These are phyloP conservation scores for Hemisphaericaspora subhashii DNA, from an alignment of 1,139 yeast genomes.

Conservation along the genomic window DNA sequence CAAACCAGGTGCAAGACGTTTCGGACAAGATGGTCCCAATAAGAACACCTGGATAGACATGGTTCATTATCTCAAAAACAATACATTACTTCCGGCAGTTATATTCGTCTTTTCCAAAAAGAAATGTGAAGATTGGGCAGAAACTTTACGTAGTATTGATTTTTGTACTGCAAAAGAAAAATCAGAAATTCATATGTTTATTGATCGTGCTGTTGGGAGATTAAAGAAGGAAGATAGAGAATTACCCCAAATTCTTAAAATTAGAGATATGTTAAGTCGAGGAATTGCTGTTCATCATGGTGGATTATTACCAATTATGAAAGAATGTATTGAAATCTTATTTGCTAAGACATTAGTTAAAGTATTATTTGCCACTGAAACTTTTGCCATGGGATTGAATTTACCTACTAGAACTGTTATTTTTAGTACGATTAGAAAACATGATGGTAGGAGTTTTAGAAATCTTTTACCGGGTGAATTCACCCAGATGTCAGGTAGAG, in stretches of 20 bases:
- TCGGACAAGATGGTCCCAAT: conserved; percentile 65
- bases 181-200: conserved; percentile 89
- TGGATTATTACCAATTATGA: conserved; percentile 91
- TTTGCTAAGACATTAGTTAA: conserved; percentile 85
- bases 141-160: conserved; percentile 69
- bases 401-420: conserved; percentile 97
- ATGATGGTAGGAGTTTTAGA: conserved; percentile 84
- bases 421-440: conserved; percentile 80
- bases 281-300: conserved; percentile 99
- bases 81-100: conserved; percentile 83
- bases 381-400: conserved; percentile 97
- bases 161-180: conserved; percentile 82
- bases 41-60: conserved; percentile 77
- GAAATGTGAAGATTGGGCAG: conserved; percentile 91
- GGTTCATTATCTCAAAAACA: conserved; percentile 67
- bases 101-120: conserved; percentile 91
- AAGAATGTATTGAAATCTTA: conserved; percentile 90
- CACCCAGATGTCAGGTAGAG: conserved; percentile 99
- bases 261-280: conserved; percentile 78
- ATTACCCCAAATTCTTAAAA: conserved; percentile 82
- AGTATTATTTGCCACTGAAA: conserved; percentile 94
- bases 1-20: conserved; percentile 28
- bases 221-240: conserved; percentile 90
- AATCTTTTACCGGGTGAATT: conserved; percentile 91
- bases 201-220: conserved; percentile 84